Evolutionary conservation across 2,329 filamentous ascomycete species (phyloP), one percentile per base, ranked within the genome.

Genomic region (Claviceps purpurea): DNA sequence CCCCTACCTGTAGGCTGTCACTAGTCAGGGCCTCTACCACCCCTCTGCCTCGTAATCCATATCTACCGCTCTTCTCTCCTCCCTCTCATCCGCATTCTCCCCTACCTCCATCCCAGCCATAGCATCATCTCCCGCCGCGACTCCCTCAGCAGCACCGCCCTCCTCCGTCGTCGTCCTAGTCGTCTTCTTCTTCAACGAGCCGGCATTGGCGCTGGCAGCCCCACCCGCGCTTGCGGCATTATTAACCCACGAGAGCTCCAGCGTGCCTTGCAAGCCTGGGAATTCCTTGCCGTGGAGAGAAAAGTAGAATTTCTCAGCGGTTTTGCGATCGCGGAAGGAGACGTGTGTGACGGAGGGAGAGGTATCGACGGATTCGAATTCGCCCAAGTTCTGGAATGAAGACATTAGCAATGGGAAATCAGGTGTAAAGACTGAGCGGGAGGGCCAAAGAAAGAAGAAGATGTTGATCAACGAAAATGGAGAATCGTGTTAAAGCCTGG

Each of bases 231-330:
- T 5, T 62, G 62, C 55, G 13, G 65, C 57, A 24, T 59, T 57
- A 39, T 59, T 70, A 24, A 73, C 73, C 87, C 87, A 91, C 1
- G 76, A 65, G 41, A 87, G 64, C 51, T 87, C 81, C 13, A 89
- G 71, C 46, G 76, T 77, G 43, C 78, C 81, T 1, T 74, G 68
- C 11, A 87, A 68, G 6, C 80, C 78, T 0, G 82, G 79, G 42
- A 89, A 78, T 20, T 75, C 68, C 44, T 74, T 74, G 46, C 73
- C 73, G 47, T 76, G 64, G n/a, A 80, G 67, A 30, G 76, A 72
- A 59, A 79, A 78, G 69, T 77, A 78, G 59, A 85, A 83, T 56
- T 76, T 81, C 63, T 91, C 87, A 4, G 85, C 87, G 14, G 84
- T 83, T 62, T 79, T 79, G 53, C 82, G 78, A 60, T 85, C 81